Conservation (phyloP, 2,329 filamentous ascomycete species). For the Sporothrix protearum region DNA sequence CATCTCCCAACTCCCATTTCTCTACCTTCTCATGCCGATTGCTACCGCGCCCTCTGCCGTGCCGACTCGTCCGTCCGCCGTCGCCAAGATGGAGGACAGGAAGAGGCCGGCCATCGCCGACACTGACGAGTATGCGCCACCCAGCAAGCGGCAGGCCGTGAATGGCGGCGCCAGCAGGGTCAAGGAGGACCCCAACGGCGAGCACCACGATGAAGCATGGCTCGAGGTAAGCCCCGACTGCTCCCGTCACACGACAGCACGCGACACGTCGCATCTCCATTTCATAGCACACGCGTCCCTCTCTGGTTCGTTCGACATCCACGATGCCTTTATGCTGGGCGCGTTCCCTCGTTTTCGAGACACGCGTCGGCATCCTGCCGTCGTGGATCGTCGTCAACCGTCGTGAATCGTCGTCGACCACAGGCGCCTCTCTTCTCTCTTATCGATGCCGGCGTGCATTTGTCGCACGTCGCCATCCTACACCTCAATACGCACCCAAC, state of each 20-base stretch:
- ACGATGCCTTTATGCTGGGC: neutral
- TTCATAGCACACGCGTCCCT: neutral
- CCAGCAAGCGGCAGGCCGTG: conserved; percentile 85
- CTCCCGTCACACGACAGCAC: conserved; percentile 34
- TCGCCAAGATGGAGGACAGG: conserved; percentile 98
- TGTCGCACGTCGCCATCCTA: neutral
- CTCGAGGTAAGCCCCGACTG: conserved; percentile 55
- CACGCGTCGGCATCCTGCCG: neutral
- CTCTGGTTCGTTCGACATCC: too few relatives aligned
- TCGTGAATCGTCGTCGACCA: neutral
- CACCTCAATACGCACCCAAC: neutral
- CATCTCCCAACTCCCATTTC: neutral
- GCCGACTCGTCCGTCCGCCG: conserved; percentile 69
- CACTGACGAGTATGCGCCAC: conserved; percentile 78
- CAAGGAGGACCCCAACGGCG: conserved; percentile 51
- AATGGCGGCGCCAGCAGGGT: conserved; percentile 66
- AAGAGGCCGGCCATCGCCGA: conserved; percentile 85
- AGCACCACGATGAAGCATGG: conserved; percentile 59
- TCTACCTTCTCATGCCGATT: conserved; percentile 75
- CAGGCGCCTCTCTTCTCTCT: neutral
- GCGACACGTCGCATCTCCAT: conserved; percentile 27
- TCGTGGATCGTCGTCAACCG: neutral
- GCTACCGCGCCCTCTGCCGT: conserved; percentile 67
- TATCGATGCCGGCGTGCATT: neutral
- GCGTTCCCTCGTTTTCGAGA: neutral